Conservation (phyloP, 2,329 filamentous ascomycete genomes). For the Trichoderma sp. region DNA sequence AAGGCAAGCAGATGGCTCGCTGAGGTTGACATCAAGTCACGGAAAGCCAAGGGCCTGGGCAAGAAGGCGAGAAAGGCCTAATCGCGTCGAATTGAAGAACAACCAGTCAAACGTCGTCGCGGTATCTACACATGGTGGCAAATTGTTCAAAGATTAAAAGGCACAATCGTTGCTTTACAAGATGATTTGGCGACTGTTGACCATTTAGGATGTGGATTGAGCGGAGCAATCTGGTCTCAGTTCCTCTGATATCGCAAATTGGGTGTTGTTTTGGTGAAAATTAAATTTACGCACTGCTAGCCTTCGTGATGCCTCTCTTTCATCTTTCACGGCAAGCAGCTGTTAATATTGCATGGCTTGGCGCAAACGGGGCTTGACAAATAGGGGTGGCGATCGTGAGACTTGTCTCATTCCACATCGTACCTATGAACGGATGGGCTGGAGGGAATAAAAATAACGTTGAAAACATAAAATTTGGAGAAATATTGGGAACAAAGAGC, state of each 20-base stretch:
- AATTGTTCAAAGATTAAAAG: background rate
- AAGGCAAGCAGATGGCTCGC: constrained; percentile 92
- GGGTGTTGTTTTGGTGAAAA: constrained; percentile 16
- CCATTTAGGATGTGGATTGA: background rate
- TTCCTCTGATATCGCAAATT: background rate
- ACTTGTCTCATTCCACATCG: background rate
- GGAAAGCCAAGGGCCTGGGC: constrained; percentile 58
- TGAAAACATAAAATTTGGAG: background rate
- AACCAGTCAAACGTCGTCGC: background rate
- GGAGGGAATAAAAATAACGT: background rate
- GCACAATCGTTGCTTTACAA: background rate
- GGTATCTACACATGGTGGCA: background rate
- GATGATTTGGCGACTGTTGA: background rate
- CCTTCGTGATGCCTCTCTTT: constrained; percentile 10
- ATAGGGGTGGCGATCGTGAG: constrained; percentile 7
- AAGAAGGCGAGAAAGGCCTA: constrained; percentile 41
- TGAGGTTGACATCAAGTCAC: constrained; percentile 78
- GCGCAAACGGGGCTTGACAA: constrained; percentile 34
- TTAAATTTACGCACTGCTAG: constrained; percentile 5
- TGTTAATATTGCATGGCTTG: constrained; percentile 37
- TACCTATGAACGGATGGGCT: background rate
- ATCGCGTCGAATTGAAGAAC: background rate
- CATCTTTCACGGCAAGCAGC: background rate
- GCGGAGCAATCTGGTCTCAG: background rate
- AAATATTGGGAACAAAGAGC: background rate